Base-by-base conservation (phyloP, 1,284 basidiomycete species). In the Polyporus tsugae region DNA sequence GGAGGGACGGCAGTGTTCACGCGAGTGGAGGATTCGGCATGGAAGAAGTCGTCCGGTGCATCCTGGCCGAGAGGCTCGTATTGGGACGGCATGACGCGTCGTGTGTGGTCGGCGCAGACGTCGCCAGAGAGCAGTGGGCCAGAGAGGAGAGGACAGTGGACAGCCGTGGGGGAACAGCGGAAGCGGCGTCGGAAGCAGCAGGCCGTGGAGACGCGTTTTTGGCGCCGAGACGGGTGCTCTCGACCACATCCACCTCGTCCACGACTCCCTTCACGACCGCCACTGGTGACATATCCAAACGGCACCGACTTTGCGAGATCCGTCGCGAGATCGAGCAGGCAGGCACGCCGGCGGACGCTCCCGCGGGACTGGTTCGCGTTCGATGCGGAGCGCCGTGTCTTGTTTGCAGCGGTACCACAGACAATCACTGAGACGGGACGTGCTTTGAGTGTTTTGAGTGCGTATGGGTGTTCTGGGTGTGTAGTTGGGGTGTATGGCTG, bases 61-160 rank as follows among this genome's bases (percentile, higher is more conserved):
- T 75, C 74, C 53, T 73, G 71, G 22, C 66, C 64, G 33, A 75
- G 67, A 38, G 71, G 71, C 62, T 76, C 73, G 68, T 77, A 76
- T 11, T 60, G 39, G 4, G 75, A 38, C 44, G 70, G 69, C 75
- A 76, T 75, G 11, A 0, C 62, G 13, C n/a, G 57, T 39, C 65
- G 68, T 53, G 64, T 62, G 29, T 55, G 53, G 38, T 44, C 68
- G 68, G 66, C 49, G 49, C 46, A 29, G 63, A 58, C 29, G 52
- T 6, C 15, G 29, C 29, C 52, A 33, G 29, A 39, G 57, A 13
- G 57, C 10, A 59, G 57, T 25, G 36, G 19, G 38, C 22, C 29
- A 33, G 19, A 4, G 52, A 59, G 52, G 33, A 35, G 52, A 33
- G 29, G 13, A 19, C 6, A 55, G 52, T 29, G 65, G 39, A 52